Conservation (phyloP, 2,329 filamentous ascomycete genomes). For the Parastagonospora nodorum region DNA sequence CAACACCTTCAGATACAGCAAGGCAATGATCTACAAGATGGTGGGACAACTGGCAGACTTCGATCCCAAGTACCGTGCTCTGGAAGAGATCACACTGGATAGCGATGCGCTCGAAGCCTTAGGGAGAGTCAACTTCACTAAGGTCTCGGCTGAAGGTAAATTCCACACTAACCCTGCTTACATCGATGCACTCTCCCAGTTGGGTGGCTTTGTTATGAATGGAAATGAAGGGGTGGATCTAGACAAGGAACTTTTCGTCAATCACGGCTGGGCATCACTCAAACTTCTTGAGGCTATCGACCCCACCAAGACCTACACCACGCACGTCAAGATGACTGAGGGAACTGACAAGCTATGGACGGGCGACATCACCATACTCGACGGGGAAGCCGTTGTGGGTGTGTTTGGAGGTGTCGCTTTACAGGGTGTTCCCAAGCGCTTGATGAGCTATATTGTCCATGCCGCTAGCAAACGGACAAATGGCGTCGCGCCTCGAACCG, state of each 20-base stretch:
- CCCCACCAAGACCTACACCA: conserved; percentile 10
- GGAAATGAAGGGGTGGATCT: conserved; percentile 14
- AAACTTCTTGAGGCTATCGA: conserved; percentile 12
- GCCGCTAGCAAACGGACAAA: background rate
- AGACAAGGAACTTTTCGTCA: conserved; percentile 19
- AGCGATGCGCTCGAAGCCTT: conserved; percentile 19
- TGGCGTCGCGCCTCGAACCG: conserved; percentile 5
- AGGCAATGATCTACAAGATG: background rate
- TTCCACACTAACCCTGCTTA: conserved; percentile 15
- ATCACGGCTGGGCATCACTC: conserved; percentile 25
- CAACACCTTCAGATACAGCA: conserved; percentile 13
- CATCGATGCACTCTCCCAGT: conserved; percentile 18
- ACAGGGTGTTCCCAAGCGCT: background rate
- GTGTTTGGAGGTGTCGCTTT: conserved; percentile 4
- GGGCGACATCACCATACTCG: conserved; percentile 17
- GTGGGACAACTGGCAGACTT: conserved; percentile 14
- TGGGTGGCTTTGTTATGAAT: conserved; percentile 24
- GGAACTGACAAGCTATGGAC: conserved; percentile 11
- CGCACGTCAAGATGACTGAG: conserved; percentile 13
- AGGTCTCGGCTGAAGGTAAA: conserved; percentile 7
- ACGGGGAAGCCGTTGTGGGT: conserved; percentile 12
- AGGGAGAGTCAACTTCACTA: conserved; percentile 10
- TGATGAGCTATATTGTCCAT: background rate
- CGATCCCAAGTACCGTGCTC: conserved; percentile 14
- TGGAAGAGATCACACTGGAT: conserved; percentile 21